These are phyloP conservation scores for Waltergamsia citrina DNA, from an alignment of 2,329 filamentous ascomycete species.

Conservation along the genomic window DNA sequence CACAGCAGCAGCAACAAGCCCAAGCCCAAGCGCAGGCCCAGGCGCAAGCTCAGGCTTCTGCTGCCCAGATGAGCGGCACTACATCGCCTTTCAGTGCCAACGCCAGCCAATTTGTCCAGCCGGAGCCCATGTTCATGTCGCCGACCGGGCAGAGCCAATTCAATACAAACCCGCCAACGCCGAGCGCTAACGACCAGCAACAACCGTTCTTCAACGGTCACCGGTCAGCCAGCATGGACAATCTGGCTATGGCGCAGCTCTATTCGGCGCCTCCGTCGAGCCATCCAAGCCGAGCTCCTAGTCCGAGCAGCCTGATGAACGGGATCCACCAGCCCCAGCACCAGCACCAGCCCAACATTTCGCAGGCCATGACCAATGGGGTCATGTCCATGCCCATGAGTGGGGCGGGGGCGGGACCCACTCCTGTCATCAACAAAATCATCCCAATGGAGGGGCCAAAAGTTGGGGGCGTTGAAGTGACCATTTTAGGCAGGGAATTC, in stretches of 20 bases:
- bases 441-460: conserved; percentile 77
- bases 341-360: conserved; percentile 31
- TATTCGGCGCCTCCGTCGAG: conserved; percentile 65
- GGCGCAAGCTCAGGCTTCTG: background rate
- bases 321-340: conserved; percentile 33
- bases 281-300: conserved; percentile 69
- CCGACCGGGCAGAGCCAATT: conserved; percentile 27
- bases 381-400: conserved; percentile 41
- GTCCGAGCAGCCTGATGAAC: conserved; percentile 49
- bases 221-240: conserved; percentile 56
- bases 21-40: no score
- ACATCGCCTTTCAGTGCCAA: conserved; percentile 2
- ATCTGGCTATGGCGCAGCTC: conserved; percentile 52
- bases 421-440: conserved; percentile 66
- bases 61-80: background rate
- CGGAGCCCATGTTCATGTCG: conserved; percentile 9
- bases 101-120: conserved; percentile 11
- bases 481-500: conserved; percentile 72
- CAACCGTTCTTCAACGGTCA: conserved; percentile 42
- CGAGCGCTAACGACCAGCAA: conserved; percentile 50
- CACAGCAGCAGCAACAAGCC: conserved; percentile 1
- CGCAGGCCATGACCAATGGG: conserved; percentile 35
- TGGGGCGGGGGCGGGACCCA: conserved; percentile 34
- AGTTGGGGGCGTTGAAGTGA: conserved; percentile 79
- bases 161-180: conserved; percentile 53